These are phyloP conservation scores for Hypholoma fasciculare DNA, from an alignment of 768 basidiomycete species.

Conservation along the genomic window DNA sequence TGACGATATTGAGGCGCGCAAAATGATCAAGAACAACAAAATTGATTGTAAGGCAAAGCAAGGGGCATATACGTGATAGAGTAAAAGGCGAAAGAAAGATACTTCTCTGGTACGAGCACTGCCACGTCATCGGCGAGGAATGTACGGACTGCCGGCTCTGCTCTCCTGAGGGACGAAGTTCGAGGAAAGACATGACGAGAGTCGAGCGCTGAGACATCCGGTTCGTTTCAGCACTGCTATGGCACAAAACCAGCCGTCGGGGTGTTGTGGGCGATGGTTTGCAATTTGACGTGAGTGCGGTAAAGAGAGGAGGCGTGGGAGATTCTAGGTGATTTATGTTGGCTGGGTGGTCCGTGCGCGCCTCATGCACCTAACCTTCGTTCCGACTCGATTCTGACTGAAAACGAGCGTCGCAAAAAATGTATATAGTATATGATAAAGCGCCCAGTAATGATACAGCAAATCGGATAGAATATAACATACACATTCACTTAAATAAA, in stretches of 20 bases:
- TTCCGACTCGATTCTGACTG: too few relatives aligned
- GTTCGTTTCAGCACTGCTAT: slow-evolving; percentile 1
- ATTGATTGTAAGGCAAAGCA: not conserved
- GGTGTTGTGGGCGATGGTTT: not conserved
- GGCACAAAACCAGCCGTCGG: slow-evolving; percentile 3
- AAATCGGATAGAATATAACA: too few relatives aligned
- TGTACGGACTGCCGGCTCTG: slow-evolving; percentile 1
- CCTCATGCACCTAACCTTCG: too few relatives aligned
- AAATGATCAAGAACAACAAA: not conserved
- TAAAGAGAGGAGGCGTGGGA: slow-evolving; percentile 2
- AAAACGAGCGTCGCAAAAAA: too few relatives aligned
- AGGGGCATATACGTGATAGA: not conserved
- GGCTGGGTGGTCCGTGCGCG: slow-evolving; percentile 1
- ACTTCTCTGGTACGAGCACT: not conserved
- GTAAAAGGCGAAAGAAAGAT: not conserved
- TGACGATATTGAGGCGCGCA: not conserved
- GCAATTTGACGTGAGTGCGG: slow-evolving; percentile 2
- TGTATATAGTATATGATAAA: too few relatives aligned
- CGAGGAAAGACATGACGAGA: not conserved
- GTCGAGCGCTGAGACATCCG: not conserved
- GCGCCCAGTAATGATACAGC: too few relatives aligned
- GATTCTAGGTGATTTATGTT: not conserved
- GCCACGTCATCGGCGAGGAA: not conserved
- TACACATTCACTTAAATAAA: too few relatives aligned
- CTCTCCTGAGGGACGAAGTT: not conserved